phyloP scores from a whole-genome alignment of 805 yeast genomes.

The Saccharomycopsis selenospora region DNA sequence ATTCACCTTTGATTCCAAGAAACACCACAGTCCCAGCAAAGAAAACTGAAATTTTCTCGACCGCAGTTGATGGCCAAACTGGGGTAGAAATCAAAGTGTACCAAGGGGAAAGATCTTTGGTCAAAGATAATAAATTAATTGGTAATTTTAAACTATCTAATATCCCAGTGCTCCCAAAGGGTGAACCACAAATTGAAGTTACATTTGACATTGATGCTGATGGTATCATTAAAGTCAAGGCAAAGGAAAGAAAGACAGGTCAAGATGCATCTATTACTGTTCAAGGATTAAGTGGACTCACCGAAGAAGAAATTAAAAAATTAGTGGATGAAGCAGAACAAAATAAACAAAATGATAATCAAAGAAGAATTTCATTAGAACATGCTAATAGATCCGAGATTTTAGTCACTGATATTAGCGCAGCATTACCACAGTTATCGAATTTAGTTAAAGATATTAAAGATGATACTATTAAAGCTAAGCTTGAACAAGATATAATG shows the following conservation, averaged over 20 bases:
- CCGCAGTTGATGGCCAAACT: conserved; percentile 81
- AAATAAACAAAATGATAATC: conserved; percentile 53
- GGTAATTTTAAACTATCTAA: conserved; percentile 68
- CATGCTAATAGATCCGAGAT: conserved; percentile 74
- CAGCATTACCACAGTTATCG: conserved; percentile 66
- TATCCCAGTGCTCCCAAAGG: conserved; percentile 72
- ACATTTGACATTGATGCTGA: conserved; percentile 77
- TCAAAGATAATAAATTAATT: conserved; percentile 67
- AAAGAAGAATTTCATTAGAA: conserved; percentile 54
- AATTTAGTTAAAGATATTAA: conserved; percentile 49
- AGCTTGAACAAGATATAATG: conserved; percentile 46
- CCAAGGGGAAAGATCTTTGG: conserved; percentile 78
- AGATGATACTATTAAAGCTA: conserved; percentile 58
- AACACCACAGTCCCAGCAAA: conserved; percentile 73
- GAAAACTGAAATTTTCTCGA: conserved; percentile 66
- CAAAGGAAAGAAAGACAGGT: conserved; percentile 72
- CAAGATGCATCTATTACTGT: conserved; percentile 70
- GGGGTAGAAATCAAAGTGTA: conserved; percentile 73
- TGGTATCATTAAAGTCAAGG: conserved; percentile 76
- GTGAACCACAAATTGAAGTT: conserved; percentile 72
- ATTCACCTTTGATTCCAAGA: conserved; percentile 71
- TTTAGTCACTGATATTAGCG: conserved; percentile 80
- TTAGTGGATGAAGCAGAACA: conserved; percentile 61
- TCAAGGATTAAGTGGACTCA: conserved; percentile 60
- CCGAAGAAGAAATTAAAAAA: conserved; percentile 58